Evolutionary conservation across 1,284 basidiomycete species (phyloP).

Genomic region (Marasmius oreades): DNA sequence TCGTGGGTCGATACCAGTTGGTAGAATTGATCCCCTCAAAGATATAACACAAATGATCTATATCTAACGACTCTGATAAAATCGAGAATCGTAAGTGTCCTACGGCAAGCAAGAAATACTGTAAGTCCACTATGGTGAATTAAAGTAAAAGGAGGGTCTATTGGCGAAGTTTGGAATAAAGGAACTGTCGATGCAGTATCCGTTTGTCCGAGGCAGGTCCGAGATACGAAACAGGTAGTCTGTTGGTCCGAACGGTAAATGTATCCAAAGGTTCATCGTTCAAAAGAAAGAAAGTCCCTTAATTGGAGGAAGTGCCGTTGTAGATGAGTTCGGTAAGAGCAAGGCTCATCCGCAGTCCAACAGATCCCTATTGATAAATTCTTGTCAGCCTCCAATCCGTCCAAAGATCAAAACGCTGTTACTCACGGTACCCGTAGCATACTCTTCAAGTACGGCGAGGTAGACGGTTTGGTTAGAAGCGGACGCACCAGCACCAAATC

Average conservation of each 20-base stretch:
- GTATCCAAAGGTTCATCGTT: neutral
- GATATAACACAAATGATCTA: too few species aligned
- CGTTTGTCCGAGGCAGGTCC: neutral
- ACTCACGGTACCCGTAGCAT: conserved; percentile 33
- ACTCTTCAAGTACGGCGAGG: conserved; percentile 45
- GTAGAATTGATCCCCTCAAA: too few species aligned
- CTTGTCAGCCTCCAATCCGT: neutral
- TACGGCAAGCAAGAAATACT: too few species aligned
- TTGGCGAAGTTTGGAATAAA: neutral
- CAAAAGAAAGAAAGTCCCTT: neutral
- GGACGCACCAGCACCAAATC: conserved; percentile 33
- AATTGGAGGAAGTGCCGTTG: conserved; percentile 13
- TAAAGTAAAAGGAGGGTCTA: too few species aligned
- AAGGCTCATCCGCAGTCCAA: conserved; percentile 19
- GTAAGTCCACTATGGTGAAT: too few species aligned
- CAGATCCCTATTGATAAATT: conserved; percentile 10
- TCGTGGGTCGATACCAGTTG: too few species aligned
- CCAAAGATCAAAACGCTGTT: neutral
- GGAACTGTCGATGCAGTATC: neutral
- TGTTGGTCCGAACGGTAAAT: neutral
- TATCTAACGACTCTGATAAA: too few species aligned
- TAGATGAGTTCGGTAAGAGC: conserved; percentile 16
- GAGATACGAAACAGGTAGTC: neutral
- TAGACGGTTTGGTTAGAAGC: conserved; percentile 34
- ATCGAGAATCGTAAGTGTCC: too few species aligned